Conservation (phyloP, 2,329 filamentous ascomycete genomes). For the Colletotrichum navitas region DNA sequence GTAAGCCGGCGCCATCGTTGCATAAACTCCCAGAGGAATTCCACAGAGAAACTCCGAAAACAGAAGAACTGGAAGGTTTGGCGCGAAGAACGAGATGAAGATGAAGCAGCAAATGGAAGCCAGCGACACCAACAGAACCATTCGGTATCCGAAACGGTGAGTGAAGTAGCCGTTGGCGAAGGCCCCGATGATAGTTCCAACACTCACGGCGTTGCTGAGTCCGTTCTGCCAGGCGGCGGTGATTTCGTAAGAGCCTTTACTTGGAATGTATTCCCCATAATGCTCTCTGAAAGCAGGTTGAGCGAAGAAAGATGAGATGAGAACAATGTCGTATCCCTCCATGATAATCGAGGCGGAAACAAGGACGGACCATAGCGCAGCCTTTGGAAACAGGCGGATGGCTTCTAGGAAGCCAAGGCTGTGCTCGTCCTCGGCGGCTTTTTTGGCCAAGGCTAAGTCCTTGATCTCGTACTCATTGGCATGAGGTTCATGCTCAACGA, state of each 20-base stretch:
- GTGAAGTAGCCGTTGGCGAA: conserved; percentile 61
- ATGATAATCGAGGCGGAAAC: conserved; percentile 57
- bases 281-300: conserved; percentile 51
- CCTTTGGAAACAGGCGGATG: conserved; percentile 42
- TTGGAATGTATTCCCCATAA: conserved; percentile 45
- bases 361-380: conserved; percentile 52
- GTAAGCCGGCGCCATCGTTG: conserved; percentile 60
- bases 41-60: conserved; percentile 60
- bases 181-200: conserved; percentile 63
- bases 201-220: conserved; percentile 57
- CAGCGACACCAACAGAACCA: conserved; percentile 59
- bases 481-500: no score
- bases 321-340: conserved; percentile 55
- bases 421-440: no score
- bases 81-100: conserved; percentile 61
- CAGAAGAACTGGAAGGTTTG: conserved; percentile 53
- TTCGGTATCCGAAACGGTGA: conserved; percentile 57
- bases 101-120: conserved; percentile 56
- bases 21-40: conserved; percentile 60
- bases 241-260: conserved; percentile 52
- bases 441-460: no score
- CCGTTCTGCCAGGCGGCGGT: conserved; percentile 64
- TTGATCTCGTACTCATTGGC: no score
- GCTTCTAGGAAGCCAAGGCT: no score
- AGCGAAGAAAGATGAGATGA: conserved; percentile 53